These are phyloP conservation scores for Boletus smithii DNA, from an alignment of 1,284 basidiomycete genomes.

Conservation along the genomic window DNA sequence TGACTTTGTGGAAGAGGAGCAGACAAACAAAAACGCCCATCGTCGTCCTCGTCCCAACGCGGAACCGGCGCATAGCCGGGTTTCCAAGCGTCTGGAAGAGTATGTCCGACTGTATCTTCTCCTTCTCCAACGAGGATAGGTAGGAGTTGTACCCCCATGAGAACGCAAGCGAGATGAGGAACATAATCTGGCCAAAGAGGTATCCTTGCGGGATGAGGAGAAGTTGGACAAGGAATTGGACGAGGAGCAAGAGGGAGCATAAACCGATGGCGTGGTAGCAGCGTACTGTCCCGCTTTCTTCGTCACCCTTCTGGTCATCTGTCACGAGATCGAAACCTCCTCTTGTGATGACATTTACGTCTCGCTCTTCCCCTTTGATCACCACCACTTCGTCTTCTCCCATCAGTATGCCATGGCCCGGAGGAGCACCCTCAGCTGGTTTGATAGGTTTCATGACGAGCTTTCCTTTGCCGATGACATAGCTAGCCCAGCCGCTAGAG, in stretches of 20 bases:
- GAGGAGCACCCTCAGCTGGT: conserved; percentile 14
- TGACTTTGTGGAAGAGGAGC: conserved; percentile 15
- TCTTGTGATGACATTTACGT: conserved; percentile 31
- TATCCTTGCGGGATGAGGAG: conserved; percentile 27
- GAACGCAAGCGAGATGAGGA: conserved; percentile 23
- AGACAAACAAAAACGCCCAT: conserved; percentile 20
- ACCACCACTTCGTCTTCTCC: conserved; percentile 16
- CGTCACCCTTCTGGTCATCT: not conserved
- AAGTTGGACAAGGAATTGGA: conserved; percentile 31
- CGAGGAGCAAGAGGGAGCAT: conserved; percentile 22
- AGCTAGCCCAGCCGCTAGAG: conserved; percentile 25
- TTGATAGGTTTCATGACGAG: conserved; percentile 12
- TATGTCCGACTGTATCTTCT: conserved; percentile 24
- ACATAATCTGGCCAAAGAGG: conserved; percentile 32
- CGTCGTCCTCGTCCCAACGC: conserved; percentile 13
- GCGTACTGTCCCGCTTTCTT: not conserved
- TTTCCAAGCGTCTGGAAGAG: conserved; percentile 14
- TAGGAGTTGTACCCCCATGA: conserved; percentile 30
- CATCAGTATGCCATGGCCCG: conserved; percentile 22
- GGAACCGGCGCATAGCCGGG: conserved; percentile 13
- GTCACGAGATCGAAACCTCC: conserved; percentile 23
- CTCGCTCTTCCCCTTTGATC: conserved; percentile 27
- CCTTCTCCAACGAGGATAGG: conserved; percentile 26
- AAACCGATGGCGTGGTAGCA: conserved; percentile 20
- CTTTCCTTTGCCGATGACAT: conserved; percentile 20